phyloP scores from a whole-genome alignment of 768 basidiomycete species.

The Pleurotus tuoliensis region DNA sequence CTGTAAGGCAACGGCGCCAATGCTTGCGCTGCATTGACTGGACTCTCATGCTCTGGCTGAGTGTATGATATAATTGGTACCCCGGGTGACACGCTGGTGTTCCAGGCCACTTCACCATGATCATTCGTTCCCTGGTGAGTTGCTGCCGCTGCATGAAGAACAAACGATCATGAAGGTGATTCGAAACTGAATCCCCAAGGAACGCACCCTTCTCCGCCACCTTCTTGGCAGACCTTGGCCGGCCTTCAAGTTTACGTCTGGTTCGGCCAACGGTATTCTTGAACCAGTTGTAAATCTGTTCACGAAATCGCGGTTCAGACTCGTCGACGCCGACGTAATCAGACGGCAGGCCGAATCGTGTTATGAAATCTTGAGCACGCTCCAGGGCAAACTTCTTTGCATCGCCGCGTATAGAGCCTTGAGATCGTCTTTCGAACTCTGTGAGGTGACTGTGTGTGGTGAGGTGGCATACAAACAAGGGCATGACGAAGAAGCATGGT shows the following conservation, averaged over 20 bases:
- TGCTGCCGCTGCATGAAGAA: conserved; percentile 2
- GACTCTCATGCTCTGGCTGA: conserved; percentile 31
- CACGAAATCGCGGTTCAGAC: conserved; percentile 56
- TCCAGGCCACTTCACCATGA: conserved; percentile 31
- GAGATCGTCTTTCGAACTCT: conserved; percentile 58
- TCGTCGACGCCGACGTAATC: conserved; percentile 55
- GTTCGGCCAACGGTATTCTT: conserved; percentile 66
- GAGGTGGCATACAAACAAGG: conserved; percentile 9
- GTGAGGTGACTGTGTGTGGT: conserved; percentile 34
- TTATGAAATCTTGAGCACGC: conserved; percentile 57
- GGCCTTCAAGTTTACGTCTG: conserved; percentile 53
- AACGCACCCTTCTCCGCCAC: conserved; percentile 44
- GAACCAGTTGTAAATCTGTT: conserved; percentile 77
- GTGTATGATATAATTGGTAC: conserved; percentile 37
- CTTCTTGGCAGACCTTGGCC: conserved; percentile 49
- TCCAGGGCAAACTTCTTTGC: conserved; percentile 69
- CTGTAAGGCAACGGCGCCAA: conserved; percentile 39
- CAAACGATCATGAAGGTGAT: neutral
- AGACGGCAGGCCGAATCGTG: conserved; percentile 49
- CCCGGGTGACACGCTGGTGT: conserved; percentile 24
- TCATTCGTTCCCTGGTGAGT: conserved; percentile 13
- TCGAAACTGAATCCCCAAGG: neutral
- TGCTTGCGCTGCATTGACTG: conserved; percentile 28
- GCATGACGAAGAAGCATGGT: conserved; percentile 4
- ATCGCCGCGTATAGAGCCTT: conserved; percentile 60